Evolutionary conservation across 257 asterid genomes (phyloP).

Genomic region (Capsicum baccatum): DNA sequence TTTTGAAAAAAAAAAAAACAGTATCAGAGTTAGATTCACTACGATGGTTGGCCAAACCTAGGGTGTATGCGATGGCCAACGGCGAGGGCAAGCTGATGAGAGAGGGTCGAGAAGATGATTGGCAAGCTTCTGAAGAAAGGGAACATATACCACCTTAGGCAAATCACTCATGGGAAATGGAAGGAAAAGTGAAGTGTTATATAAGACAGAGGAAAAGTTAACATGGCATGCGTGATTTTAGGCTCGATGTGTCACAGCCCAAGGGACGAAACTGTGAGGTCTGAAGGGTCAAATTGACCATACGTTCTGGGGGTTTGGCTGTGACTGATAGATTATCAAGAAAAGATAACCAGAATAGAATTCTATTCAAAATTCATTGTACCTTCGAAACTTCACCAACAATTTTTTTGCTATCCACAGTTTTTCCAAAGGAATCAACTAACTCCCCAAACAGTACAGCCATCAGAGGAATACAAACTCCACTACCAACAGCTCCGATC

Average conservation of each 20-base stretch:
- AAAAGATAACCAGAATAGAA: neutral
- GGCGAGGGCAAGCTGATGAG: neutral
- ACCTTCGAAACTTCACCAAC: conserved; percentile 67
- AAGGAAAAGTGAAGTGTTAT: too few species aligned
- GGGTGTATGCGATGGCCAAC: neutral
- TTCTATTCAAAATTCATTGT: neutral
- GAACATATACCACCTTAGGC: neutral
- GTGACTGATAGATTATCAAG: neutral
- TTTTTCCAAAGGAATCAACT: conserved; percentile 65
- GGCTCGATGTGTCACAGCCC: neutral
- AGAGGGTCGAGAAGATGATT: neutral
- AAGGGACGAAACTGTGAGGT: neutral
- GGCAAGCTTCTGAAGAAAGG: neutral
- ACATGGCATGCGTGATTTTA: neutral
- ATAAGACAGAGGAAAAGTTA: neutral
- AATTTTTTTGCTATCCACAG: conserved; percentile 29
- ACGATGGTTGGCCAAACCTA: neutral
- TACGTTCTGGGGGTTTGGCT: neutral
- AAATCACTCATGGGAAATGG: neutral
- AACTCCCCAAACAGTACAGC: conserved; percentile 71
- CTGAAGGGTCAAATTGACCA: neutral
- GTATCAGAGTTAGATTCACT: neutral
- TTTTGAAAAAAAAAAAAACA: too few species aligned
- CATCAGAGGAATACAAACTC: conserved; percentile 71
- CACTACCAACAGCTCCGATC: conserved; percentile 68